A percentile compares a stretch with the other conserved stretches of the same genome.
These are phyloP conservation scores for Hyaloscypha variabilis DNA, from an alignment of 495 filamentous ascomycete species.

Conservation along the genomic window DNA sequence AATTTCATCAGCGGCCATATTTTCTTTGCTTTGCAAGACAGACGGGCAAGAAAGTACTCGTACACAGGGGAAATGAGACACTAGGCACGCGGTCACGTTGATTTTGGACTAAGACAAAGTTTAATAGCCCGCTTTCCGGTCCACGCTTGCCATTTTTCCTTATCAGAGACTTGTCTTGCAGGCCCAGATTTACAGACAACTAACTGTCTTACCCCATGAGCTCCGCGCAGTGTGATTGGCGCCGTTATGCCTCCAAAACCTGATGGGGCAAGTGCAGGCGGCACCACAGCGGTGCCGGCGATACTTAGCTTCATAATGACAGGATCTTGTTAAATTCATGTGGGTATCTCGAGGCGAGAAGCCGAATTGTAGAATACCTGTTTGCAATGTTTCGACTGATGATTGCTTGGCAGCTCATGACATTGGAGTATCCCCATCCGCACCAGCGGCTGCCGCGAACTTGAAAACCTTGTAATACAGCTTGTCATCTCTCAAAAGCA, in stretches of 20 bases:
- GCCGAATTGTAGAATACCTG: neutral
- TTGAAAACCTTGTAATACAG: slow-evolving; percentile 42
- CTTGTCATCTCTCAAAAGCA: slow-evolving; percentile 46
- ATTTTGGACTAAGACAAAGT: neutral
- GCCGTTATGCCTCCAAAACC: neutral
- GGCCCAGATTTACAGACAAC: neutral
- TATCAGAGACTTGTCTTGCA: neutral
- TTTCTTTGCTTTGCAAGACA: neutral
- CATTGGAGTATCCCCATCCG: slow-evolving; percentile 29
- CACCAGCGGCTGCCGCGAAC: neutral
- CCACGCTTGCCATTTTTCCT: neutral
- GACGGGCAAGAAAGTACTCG: neutral
- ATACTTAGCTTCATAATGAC: neutral
- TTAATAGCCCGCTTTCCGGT: neutral
- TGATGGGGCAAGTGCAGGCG: neutral
- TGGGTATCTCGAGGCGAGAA: neutral
- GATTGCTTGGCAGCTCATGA: slow-evolving; percentile 9
- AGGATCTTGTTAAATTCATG: neutral
- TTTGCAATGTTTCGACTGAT: neutral
- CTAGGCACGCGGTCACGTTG: neutral
- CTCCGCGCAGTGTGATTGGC: neutral
- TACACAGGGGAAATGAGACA: neutral
- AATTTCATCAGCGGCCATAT: neutral
- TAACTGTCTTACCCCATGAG: neutral
- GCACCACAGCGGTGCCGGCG: neutral